Evolutionary conservation across 805 yeast species (phyloP), one percentile per base, ranked within the genome.

Genomic region (Teunomyces cretensis): DNA sequence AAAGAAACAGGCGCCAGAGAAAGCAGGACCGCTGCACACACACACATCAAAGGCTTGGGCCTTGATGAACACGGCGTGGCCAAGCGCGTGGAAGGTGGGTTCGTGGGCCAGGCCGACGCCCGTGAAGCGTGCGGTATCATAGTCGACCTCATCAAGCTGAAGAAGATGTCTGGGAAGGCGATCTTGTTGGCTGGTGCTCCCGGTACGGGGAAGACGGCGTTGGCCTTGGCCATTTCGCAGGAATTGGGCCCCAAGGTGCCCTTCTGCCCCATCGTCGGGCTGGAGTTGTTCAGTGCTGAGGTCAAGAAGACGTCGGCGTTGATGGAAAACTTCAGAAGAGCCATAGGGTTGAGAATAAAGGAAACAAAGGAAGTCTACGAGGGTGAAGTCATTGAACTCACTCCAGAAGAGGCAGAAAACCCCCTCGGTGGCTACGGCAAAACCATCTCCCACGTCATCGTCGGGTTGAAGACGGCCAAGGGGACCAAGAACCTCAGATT

Each of bases 361-460:
- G 99, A 94, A 68, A 90, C 96, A 17, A 94, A 94, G 62, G 99
- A 94, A 66, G 96, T 94, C 6, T 94, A 92, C 60, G 98, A 94
- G 67, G 99, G 99, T 51, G 99, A 94, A 67, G 97, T 94, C 41
- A 92, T 95, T 19, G 99, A 92, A 64, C 75, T 92, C 57, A 86
- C 92, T 2, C 97, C 97, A 2, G 96, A 89, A 68, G 98, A 94
- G 71, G 86, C 95, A 27, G 97, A 92, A 67, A 88, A 94, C 67
- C 97, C 98, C 16, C 74, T 92, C 53, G 97, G 98, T 39, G 98
- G 98, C 6, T 95, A 94, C 64, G 99, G 99, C 48, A 94, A 94
- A 68, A 90, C 98, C 24, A 90, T 94, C 44, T 77, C 90, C 46
- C 97, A 94, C 65, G 99, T 94, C 16, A 79, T 94, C 42, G 92